These are phyloP conservation scores for Closterium sp. DNA, from an alignment of 139 green algal species.

Conservation along the genomic window DNA sequence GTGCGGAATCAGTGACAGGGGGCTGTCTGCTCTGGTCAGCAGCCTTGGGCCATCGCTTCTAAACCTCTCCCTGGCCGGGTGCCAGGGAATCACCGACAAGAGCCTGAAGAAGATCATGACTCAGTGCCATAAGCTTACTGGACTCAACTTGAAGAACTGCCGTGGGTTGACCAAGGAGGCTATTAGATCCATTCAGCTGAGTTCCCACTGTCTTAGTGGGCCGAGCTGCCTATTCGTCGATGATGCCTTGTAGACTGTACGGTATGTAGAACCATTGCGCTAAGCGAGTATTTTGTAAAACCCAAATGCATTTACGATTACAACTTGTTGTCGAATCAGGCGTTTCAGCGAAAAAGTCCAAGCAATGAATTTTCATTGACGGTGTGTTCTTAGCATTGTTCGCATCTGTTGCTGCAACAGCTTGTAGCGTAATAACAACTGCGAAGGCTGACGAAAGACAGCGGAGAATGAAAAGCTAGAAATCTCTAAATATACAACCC, in stretches of 20 bases:
- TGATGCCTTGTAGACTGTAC: neutral
- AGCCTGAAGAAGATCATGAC: conserved; percentile 7
- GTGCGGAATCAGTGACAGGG: neutral
- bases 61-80: neutral
- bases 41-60: neutral
- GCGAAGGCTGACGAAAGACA: too few relatives aligned
- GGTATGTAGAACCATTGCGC: too few relatives aligned
- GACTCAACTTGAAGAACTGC: conserved; percentile 16
- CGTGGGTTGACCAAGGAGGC: neutral
- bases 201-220: neutral
- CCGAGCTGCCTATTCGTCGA: conserved; percentile 1
- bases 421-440: too few relatives aligned
- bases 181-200: neutral
- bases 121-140: neutral
- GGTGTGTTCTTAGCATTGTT: too few relatives aligned
- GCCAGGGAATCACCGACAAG: neutral
- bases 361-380: too few relatives aligned
- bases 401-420: too few relatives aligned
- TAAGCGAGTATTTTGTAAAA: too few relatives aligned
- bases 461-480: too few relatives aligned
- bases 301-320: too few relatives aligned
- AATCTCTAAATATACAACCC: too few relatives aligned
- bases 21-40: neutral
- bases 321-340: too few relatives aligned
- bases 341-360: too few relatives aligned